Evolutionary conservation across 352 stramenopile species (phyloP).

Genomic region (Pythium volutum): DNA sequence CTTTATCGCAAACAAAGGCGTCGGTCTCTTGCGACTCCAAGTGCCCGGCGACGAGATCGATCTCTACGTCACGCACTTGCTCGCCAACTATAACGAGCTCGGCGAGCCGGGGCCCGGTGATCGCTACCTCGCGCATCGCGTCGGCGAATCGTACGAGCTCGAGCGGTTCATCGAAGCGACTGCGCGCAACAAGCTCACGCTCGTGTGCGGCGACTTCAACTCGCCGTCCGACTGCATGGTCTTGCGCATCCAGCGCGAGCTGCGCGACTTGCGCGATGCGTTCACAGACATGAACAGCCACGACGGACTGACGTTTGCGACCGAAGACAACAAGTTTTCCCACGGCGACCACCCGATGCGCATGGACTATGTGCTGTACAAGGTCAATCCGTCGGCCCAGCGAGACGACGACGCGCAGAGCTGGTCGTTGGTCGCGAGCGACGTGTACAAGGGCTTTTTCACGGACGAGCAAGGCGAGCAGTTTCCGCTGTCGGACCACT

Average conservation of each 20-base stretch:
- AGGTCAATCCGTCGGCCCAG: slow-evolving; percentile 20
- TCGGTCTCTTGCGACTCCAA: slow-evolving; percentile 61
- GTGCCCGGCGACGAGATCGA: slow-evolving; percentile 58
- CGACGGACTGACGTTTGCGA: slow-evolving; percentile 69
- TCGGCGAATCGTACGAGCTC: slow-evolving; percentile 70
- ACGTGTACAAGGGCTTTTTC: slow-evolving; percentile 80
- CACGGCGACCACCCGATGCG: slow-evolving; percentile 79
- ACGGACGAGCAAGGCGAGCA: slow-evolving; percentile 55
- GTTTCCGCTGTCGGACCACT: slow-evolving; percentile 73
- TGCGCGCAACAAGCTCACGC: slow-evolving; percentile 42
- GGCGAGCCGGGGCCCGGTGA: slow-evolving; percentile 64
- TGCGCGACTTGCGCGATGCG: slow-evolving; percentile 56
- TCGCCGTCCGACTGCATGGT: slow-evolving; percentile 74
- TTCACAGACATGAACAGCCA: slow-evolving; percentile 68
- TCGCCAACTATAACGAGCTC: slow-evolving; percentile 79
- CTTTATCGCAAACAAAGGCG: slow-evolving; percentile 80
- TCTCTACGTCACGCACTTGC: slow-evolving; percentile 73
- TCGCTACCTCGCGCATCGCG: slow-evolving; percentile 61
- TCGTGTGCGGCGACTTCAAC: slow-evolving; percentile 83
- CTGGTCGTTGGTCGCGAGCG: slow-evolving; percentile 58
- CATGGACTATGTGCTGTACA: slow-evolving; percentile 86
- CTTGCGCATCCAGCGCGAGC: slow-evolving; percentile 48
- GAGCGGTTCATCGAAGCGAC: slow-evolving; percentile 67
- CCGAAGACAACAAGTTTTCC: slow-evolving; percentile 79
- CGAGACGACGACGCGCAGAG: not conserved